These are phyloP conservation scores for Trifolium fragiferum DNA, from an alignment of 306 rosid species.

Conservation along the genomic window DNA sequence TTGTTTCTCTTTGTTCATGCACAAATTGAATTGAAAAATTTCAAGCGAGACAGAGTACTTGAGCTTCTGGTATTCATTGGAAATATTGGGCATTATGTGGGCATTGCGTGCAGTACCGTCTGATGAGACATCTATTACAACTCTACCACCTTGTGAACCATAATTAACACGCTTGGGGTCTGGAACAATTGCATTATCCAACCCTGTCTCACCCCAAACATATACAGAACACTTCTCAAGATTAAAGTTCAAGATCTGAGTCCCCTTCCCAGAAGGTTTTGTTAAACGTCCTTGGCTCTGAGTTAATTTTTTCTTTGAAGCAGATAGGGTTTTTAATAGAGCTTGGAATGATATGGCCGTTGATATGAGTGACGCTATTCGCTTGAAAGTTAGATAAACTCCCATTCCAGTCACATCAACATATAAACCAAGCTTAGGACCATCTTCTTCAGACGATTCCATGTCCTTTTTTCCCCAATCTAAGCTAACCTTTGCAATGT, in stretches of 20 bases:
- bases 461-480: constrained; percentile 95
- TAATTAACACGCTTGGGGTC: constrained; percentile 94
- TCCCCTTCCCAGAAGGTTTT: constrained; percentile 86
- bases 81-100: constrained; percentile 67
- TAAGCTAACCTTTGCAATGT: constrained; percentile 85
- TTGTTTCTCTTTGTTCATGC: constrained; percentile 83
- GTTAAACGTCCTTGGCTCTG: constrained; percentile 64
- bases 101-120: constrained; percentile 94
- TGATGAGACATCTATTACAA: constrained; percentile 61
- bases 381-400: constrained; percentile 71
- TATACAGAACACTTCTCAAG: constrained; percentile 81
- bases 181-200: constrained; percentile 75
- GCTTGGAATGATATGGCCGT: constrained; percentile 81
- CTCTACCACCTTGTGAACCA: constrained; percentile 97
- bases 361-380: constrained; percentile 82
- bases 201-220: constrained; percentile 77
- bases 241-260: constrained; percentile 72
- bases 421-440: constrained; percentile 67
- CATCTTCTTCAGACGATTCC: constrained; percentile 77
- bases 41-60: constrained; percentile 84
- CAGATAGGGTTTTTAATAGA: constrained; percentile 64
- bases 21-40: constrained; percentile 80
- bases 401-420: constrained; percentile 94
- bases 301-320: constrained; percentile 62
- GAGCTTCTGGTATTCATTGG: constrained; percentile 64